These are phyloP conservation scores for Chloroidium sp. DNA, from an alignment of 163 green algal species.

Conservation along the genomic window DNA sequence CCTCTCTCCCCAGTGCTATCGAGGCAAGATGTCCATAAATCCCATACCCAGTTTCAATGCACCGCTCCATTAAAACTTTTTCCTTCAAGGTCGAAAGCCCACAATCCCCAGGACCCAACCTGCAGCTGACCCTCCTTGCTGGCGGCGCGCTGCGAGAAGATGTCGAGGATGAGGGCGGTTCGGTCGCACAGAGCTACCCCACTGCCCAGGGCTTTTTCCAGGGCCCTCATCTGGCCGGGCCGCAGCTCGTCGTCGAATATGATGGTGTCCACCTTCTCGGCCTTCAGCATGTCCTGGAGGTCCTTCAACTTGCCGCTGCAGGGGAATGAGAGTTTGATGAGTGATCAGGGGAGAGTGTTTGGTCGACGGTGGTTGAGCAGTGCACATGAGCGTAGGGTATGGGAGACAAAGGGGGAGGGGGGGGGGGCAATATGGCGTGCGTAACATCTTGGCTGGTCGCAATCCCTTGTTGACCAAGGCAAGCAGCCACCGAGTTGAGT, in stretches of 20 bases:
- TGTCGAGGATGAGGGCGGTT: conserved; percentile 95
- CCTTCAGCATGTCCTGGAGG: conserved; percentile 42
- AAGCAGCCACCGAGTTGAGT: too few species aligned
- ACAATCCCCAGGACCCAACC: conserved; percentile 31
- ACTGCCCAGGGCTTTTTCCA: conserved; percentile 54
- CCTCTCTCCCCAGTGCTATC: neutral
- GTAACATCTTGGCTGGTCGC: too few species aligned
- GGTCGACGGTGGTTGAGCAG: too few species aligned
- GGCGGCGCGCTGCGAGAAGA: conserved; percentile 89
- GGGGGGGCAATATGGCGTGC: too few species aligned
- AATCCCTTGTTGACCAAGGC: too few species aligned
- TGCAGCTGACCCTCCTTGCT: conserved; percentile 91
- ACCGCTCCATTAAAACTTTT: neutral
- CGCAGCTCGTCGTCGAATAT: conserved; percentile 90
- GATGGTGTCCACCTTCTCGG: conserved; percentile 36
- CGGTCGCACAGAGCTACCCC: conserved; percentile 74
- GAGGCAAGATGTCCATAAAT: neutral
- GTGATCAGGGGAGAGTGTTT: neutral
- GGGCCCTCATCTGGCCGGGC: conserved; percentile 74
- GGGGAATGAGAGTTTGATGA: conserved; percentile 83
- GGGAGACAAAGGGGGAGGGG: too few species aligned
- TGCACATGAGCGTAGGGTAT: too few species aligned
- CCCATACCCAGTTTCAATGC: neutral
- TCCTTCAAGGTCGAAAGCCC: neutral
- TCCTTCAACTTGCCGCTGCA: conserved; percentile 83